phyloP scores from a whole-genome alignment of 140 eudicot species.

The Ambrosia hybrid region DNA sequence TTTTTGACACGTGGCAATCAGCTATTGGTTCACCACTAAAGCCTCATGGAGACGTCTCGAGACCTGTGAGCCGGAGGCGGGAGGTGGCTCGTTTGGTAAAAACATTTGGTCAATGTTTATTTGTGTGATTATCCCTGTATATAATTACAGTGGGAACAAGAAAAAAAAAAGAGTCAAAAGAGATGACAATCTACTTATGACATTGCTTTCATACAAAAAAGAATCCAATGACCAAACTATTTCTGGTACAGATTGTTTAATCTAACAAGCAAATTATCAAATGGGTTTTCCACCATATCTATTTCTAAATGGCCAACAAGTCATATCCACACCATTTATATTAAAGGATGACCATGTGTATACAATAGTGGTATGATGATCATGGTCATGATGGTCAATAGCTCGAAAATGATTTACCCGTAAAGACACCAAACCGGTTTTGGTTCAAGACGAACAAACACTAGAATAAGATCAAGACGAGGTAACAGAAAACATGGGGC shows the following conservation, averaged over 20 bases:
- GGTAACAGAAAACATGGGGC: conserved; percentile 35
- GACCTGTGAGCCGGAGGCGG: too few species aligned
- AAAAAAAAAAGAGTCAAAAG: not conserved
- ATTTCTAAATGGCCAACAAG: conserved; percentile 30
- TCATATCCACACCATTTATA: conserved; percentile 19
- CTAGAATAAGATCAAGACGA: conserved; percentile 29
- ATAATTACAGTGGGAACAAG: not conserved
- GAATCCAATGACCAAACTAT: conserved; percentile 20
- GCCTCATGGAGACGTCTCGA: too few species aligned
- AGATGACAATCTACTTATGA: conserved; percentile 16
- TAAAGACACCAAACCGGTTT: not conserved
- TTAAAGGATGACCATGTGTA: conserved; percentile 13
- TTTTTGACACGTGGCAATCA: too few species aligned
- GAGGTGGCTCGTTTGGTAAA: too few species aligned
- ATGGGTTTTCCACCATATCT: conserved; percentile 24
- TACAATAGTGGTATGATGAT: not conserved
- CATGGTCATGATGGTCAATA: not conserved
- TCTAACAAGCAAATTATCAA: conserved; percentile 25
- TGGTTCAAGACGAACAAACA: conserved; percentile 14
- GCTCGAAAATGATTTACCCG: not conserved
- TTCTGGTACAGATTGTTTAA: conserved; percentile 32
- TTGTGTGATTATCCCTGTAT: too few species aligned
- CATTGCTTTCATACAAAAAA: conserved; percentile 28
- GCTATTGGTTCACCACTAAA: too few species aligned
- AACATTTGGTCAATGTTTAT: too few species aligned